phyloP scores from a whole-genome alignment of 208 protist species.

The Acanthamoeba rhysodes region DNA sequence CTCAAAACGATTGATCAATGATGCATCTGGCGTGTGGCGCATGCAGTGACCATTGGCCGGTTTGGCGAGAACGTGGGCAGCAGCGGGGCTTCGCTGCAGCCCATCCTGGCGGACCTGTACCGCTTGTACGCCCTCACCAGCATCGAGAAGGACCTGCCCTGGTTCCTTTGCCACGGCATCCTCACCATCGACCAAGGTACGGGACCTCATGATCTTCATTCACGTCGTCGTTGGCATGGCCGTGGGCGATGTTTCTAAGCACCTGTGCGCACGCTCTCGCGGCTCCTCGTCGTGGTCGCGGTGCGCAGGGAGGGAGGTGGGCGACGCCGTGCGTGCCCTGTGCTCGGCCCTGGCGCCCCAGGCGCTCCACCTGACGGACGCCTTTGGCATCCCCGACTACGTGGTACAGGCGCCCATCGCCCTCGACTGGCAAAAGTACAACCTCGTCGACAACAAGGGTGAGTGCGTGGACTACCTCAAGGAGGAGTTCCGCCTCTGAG shows the following conservation, averaged over 20 bases:
- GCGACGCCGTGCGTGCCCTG: slow-evolving; percentile 67
- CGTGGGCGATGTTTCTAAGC: not conserved
- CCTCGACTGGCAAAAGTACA: slow-evolving; percentile 81
- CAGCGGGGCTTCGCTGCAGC: not conserved
- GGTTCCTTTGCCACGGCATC: slow-evolving; percentile 69
- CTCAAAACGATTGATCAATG: too few species aligned
- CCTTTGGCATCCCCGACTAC: slow-evolving; percentile 88
- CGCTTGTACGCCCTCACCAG: slow-evolving; percentile 40
- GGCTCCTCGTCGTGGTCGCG: too few species aligned
- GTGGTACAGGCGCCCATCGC: slow-evolving; percentile 86
- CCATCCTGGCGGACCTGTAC: slow-evolving; percentile 44
- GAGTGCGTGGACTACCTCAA: slow-evolving; percentile 59
- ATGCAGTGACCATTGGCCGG: not conserved
- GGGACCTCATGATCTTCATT: too few species aligned
- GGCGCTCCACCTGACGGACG: slow-evolving; percentile 83
- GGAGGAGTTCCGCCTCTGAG: not conserved
- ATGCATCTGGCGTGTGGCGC: too few species aligned
- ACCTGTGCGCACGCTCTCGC: not conserved
- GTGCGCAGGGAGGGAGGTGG: slow-evolving; percentile 3
- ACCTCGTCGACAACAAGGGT: slow-evolving; percentile 74
- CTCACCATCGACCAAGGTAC: slow-evolving; percentile 57
- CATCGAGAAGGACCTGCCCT: slow-evolving; percentile 74
- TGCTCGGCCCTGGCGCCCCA: slow-evolving; percentile 77
- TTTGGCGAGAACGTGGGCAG: slow-evolving; percentile 34
- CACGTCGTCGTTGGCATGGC: too few species aligned